Conservation (phyloP, 73 alveolate species). For the Durusdinium trenchii region DNA sequence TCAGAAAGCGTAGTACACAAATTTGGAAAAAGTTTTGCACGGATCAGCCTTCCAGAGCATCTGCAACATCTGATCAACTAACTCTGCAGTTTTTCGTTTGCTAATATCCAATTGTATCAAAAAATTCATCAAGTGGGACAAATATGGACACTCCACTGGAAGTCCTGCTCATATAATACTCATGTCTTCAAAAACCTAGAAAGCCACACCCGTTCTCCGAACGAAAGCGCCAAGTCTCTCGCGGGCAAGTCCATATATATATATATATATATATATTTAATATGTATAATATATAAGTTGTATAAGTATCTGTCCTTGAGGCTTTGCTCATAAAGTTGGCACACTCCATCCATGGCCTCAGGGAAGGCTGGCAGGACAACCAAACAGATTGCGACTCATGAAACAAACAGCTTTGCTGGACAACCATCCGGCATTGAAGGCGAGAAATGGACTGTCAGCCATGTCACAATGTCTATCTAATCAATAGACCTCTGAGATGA, state of each 20-base stretch:
- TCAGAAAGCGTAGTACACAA: background rate
- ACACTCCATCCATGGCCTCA: conserved; percentile 90
- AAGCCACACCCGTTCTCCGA: no score
- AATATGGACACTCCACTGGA: no score
- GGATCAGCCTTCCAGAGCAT: no score
- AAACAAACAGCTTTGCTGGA: no score
- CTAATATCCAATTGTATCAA: no score
- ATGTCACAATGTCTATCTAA: background rate
- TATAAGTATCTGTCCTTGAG: conserved; percentile 36
- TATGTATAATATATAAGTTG: background rate
- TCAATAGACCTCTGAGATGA: background rate
- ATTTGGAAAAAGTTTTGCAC: background rate
- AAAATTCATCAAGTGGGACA: no score
- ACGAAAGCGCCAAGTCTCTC: background rate
- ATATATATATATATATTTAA: background rate
- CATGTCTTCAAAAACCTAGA: no score
- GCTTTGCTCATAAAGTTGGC: conserved; percentile 95
- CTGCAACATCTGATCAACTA: no score
- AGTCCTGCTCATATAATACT: no score
- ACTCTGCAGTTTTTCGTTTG: no score
- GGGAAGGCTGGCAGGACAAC: background rate
- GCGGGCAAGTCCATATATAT: background rate
- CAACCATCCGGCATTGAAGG: background rate
- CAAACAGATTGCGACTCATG: no score
- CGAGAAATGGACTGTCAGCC: background rate